Conservation (phyloP, 257 asterid species). For the Rubia yunnanensis region DNA sequence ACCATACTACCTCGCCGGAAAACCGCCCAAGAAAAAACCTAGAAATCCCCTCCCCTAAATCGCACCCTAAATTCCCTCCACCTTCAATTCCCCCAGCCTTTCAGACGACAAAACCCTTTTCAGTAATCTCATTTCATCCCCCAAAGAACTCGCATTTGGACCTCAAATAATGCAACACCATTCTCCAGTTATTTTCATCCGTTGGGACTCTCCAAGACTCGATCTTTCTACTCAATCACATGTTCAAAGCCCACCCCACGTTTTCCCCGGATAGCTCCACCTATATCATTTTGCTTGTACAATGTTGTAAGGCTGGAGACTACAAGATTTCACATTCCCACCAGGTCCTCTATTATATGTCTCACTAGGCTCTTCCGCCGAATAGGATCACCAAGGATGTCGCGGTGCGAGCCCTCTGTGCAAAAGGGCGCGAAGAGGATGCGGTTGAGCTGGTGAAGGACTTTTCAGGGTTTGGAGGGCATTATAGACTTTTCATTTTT, state of each 20-base stretch:
- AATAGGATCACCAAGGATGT: conserved; percentile 54
- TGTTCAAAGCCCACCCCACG: conserved; percentile 62
- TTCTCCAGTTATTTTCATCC: conserved; percentile 56
- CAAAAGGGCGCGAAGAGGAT: conserved; percentile 55
- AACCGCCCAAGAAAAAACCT: conserved; percentile 20
- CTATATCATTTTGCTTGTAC: conserved; percentile 49
- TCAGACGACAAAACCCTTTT: conserved; percentile 70
- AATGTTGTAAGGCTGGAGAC: conserved; percentile 49
- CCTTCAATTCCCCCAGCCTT: conserved; percentile 48
- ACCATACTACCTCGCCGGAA: conserved; percentile 19
- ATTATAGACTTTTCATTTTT: too few species aligned
- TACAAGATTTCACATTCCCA: conserved; percentile 43
- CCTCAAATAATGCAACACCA: conserved; percentile 42
- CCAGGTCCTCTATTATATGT: conserved; percentile 64
- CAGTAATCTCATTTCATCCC: conserved; percentile 50
- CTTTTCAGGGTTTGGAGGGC: conserved; percentile 37
- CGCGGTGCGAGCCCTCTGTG: conserved; percentile 72
- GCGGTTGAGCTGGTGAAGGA: conserved; percentile 71
- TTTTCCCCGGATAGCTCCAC: conserved; percentile 69
- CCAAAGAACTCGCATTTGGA: conserved; percentile 38
- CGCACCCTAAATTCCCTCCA: conserved; percentile 21
- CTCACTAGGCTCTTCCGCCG: conserved; percentile 48
- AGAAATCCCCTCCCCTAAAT: conserved; percentile 6
- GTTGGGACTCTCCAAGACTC: conserved; percentile 68
- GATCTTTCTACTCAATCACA: conserved; percentile 62